Evolutionary conservation across 2,329 filamentous ascomycete species (phyloP), one percentile per base, ranked within the genome.

Genomic region (Penicillium oxalicum): DNA sequence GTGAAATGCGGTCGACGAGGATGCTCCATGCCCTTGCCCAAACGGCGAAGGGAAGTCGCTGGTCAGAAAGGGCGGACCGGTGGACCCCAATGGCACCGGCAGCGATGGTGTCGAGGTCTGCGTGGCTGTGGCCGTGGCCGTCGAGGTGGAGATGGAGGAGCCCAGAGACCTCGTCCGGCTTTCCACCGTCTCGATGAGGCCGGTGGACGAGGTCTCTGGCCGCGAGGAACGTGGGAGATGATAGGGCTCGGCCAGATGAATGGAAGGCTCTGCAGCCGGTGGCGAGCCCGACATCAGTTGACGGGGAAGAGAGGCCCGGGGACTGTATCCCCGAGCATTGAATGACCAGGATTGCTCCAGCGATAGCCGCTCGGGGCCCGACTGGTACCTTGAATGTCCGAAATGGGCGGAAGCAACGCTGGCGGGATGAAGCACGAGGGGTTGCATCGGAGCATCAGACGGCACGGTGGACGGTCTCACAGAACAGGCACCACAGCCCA

Each of bases 261-360:
- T 66, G 58, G 62, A 55, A 56, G 67, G 64, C 52, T 66, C 64
- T 49, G 67, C 64, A 52, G 59, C 61, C 56, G 63, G 62, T 54
- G 67, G 64, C 57, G 69, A 67, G 58, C 67, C 65, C 61, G 71
- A 72, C 71, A 73, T 73, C 65, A 66, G 67, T 68, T 66, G 66
- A 61, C 66, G 62, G 55, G 63, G 58, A 46, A 68, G 61, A 59
- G 67, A 59, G 53, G 67, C 68, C 67, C 68, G 63, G 40, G 64
- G 63, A 55, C 66, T 69, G 56, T 61, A 64, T 55, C 63, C 65
- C 57, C 62, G 59, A 66, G 62, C 66, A 66, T 69, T 68, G 57
- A 60, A 58, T 52, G 65, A 59, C 54, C 65, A 60, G 55, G 63
- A 45, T 47, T 62, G 61, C 61, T 64, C 63, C 54, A 67, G 61